Evolutionary conservation across 139 green algal species (phyloP).

Genomic region (Parachlorella kessleri): DNA sequence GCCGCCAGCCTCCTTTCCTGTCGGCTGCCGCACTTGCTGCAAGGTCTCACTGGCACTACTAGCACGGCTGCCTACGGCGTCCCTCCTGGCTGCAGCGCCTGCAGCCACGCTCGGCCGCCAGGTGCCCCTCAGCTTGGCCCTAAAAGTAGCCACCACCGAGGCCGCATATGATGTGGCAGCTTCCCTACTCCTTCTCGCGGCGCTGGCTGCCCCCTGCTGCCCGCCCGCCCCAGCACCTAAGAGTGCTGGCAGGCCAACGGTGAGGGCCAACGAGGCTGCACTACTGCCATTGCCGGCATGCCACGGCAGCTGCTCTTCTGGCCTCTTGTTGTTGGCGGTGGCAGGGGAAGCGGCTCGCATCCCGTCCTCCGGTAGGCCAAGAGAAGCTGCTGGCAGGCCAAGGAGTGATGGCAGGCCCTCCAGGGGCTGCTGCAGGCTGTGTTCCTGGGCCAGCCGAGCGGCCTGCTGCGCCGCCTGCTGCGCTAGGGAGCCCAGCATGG

Average conservation of each 20-base stretch:
- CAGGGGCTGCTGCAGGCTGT: slow-evolving; percentile 10
- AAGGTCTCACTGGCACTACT: neutral
- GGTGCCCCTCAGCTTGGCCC: slow-evolving; percentile 6
- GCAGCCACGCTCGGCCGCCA: neutral
- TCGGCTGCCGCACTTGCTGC: neutral
- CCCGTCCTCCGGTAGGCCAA: neutral
- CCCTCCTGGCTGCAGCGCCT: neutral
- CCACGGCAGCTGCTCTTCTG: neutral
- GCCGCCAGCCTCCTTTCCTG: neutral
- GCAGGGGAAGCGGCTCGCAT: neutral
- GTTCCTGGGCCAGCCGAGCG: neutral
- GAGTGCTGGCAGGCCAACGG: no score
- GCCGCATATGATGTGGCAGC: no score
- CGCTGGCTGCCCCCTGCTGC: neutral
- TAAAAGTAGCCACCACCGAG: neutral
- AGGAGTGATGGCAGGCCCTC: neutral
- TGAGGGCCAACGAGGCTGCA: neutral
- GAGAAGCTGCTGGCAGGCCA: neutral
- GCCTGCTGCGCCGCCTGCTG: neutral
- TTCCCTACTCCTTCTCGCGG: neutral
- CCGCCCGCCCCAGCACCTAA: no score
- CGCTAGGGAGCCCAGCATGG: neutral
- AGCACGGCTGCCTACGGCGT: neutral
- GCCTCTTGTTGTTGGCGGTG: neutral
- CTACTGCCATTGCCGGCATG: neutral